Evolutionary conservation across 495 filamentous ascomycete species (phyloP).

Genomic region (Hyaloscypha hepaticicola): DNA sequence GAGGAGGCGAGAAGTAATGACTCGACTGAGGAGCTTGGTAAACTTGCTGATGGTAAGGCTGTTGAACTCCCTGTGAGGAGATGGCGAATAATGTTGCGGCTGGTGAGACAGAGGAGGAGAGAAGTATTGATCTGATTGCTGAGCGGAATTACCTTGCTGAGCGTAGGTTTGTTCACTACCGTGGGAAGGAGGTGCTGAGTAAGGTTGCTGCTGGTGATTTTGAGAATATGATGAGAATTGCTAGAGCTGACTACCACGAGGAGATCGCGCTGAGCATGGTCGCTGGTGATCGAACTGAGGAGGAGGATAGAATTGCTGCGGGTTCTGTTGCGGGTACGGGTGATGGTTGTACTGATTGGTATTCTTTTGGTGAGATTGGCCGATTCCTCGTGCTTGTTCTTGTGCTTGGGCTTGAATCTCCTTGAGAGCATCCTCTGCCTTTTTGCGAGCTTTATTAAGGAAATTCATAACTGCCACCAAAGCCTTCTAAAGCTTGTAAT

Average conservation of each 20-base stretch:
- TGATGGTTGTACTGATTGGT: background rate
- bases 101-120: too few relatives aligned
- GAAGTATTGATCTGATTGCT: background rate
- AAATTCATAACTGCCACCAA: background rate
- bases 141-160: background rate
- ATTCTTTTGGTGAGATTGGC: background rate
- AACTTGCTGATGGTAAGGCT: background rate
- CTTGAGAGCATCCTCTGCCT: background rate
- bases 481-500: background rate
- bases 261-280: background rate
- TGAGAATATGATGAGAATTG: background rate
- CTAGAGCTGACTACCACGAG: background rate
- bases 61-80: too few relatives aligned
- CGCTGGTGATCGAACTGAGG: background rate
- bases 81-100: too few relatives aligned
- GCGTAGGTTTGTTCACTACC: background rate
- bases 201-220: background rate
- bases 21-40: background rate
- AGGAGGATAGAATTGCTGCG: background rate
- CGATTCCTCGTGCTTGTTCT: background rate
- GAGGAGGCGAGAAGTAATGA: background rate
- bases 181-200: background rate
- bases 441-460: slow-evolving; percentile 3
- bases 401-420: background rate
- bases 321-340: background rate